These are phyloP conservation scores for Inosperma sp. DNA, from an alignment of 768 basidiomycete genomes.

Conservation along the genomic window DNA sequence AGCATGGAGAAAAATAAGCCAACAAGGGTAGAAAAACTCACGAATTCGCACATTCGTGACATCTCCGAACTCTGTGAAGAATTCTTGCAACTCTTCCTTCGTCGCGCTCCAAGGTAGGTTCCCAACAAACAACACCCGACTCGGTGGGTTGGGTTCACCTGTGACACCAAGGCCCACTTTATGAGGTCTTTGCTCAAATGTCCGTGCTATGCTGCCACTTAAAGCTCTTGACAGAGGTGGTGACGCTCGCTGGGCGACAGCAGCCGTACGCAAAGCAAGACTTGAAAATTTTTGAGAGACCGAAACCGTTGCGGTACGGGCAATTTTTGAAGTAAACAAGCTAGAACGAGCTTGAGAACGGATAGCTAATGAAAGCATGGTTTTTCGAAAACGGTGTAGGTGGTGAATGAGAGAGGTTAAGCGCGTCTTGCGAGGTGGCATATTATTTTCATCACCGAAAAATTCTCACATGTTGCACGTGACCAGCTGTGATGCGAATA, in stretches of 20 bases:
- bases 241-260: not conserved
- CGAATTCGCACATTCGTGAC: slow-evolving; percentile 37
- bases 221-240: not conserved
- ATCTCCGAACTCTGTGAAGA: slow-evolving; percentile 42
- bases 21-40: slow-evolving; percentile 25
- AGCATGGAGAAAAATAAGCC: not conserved
- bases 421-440: not conserved
- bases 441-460: not conserved
- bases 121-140: slow-evolving; percentile 40
- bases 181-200: not conserved
- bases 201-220: not conserved
- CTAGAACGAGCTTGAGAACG: not conserved
- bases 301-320: not conserved
- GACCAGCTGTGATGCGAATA: too few relatives aligned
- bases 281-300: not conserved
- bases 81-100: slow-evolving; percentile 37
- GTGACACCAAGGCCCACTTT: not conserved
- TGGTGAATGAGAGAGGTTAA: not conserved
- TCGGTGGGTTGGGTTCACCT: slow-evolving; percentile 22
- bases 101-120: slow-evolving; percentile 50
- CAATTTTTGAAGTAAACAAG: not conserved
- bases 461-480: not conserved
- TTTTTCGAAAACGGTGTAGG: not conserved
- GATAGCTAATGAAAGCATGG: not conserved
- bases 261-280: not conserved